Evolutionary conservation across 2,329 filamentous ascomycete species (phyloP).

Genomic region (Boeremia lycopersici): DNA sequence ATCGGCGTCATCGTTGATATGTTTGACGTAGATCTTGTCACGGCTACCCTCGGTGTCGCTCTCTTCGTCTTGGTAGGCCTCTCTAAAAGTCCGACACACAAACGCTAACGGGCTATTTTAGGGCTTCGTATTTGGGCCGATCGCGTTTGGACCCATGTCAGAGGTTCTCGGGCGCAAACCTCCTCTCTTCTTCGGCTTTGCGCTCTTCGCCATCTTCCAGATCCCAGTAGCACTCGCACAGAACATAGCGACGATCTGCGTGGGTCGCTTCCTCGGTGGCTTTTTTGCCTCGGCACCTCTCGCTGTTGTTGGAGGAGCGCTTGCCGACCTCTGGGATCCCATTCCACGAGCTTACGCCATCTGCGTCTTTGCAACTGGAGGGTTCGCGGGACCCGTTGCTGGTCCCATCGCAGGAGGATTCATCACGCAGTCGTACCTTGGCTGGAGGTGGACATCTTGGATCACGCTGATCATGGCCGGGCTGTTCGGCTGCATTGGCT

Average conservation of each 20-base stretch:
- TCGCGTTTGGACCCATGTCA: slow-evolving; percentile 56
- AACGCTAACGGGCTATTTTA: slow-evolving; percentile 24
- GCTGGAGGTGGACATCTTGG: slow-evolving; percentile 48
- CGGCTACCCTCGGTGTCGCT: slow-evolving; percentile 56
- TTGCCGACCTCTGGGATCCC: slow-evolving; percentile 46
- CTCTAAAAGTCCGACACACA: not conserved
- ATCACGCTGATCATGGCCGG: slow-evolving; percentile 46
- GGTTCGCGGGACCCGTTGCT: slow-evolving; percentile 43
- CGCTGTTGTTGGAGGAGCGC: slow-evolving; percentile 43
- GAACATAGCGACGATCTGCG: slow-evolving; percentile 58
- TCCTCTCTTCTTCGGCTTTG: slow-evolving; percentile 41
- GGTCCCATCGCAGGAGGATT: slow-evolving; percentile 57
- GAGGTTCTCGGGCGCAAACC: slow-evolving; percentile 55
- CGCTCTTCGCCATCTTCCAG: slow-evolving; percentile 49
- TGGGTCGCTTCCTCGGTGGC: slow-evolving; percentile 59
- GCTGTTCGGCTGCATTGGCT: slow-evolving; percentile 30
- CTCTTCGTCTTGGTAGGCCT: slow-evolving; percentile 51
- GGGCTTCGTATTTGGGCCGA: slow-evolving; percentile 57
- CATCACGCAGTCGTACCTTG: slow-evolving; percentile 41
- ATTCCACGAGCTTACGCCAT: slow-evolving; percentile 46
- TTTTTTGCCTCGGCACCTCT: slow-evolving; percentile 55
- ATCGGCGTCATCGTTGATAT: slow-evolving; percentile 58
- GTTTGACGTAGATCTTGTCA: slow-evolving; percentile 54
- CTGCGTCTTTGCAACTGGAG: slow-evolving; percentile 44
- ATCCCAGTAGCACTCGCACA: slow-evolving; percentile 50